Percentiles rank a stretch among this genome's conserved stretches.
phyloP scores from a whole-genome alignment of 2,329 filamentous ascomycete species.

The Aspergillus candidus region DNA sequence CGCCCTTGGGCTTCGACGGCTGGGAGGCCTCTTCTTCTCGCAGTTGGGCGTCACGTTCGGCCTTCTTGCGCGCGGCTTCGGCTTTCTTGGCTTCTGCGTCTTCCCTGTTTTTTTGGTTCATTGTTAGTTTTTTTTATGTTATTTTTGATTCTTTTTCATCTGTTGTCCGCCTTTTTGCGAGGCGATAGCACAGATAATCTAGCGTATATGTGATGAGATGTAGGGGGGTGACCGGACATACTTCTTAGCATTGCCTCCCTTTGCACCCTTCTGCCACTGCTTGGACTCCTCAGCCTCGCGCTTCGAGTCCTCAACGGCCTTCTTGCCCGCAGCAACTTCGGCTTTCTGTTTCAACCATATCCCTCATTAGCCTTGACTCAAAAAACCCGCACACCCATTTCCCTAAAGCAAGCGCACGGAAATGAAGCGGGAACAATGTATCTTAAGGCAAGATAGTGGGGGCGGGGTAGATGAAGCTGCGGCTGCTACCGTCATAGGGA shows the following conservation, averaged over 20 bases:
- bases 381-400: too few relatives aligned
- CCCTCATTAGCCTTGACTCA: not conserved
- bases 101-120: conserved; percentile 53
- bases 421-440: too few relatives aligned
- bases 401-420: too few relatives aligned
- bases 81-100: conserved; percentile 77
- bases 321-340: conserved; percentile 74
- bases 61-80: conserved; percentile 80
- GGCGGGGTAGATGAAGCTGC: conserved; percentile 16
- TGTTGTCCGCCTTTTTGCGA: not conserved
- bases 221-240: conserved; percentile 41
- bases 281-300: conserved; percentile 61
- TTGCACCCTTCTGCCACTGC: conserved; percentile 81
- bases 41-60: conserved; percentile 76
- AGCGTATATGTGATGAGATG: not conserved
- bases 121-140: not conserved
- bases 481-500: too few relatives aligned
- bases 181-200: not conserved
- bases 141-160: not conserved
- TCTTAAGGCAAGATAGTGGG: conserved; percentile 11
- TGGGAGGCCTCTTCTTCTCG: conserved; percentile 73
- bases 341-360: conserved; percentile 60
- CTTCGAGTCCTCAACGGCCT: conserved; percentile 62
- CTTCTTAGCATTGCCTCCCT: conserved; percentile 75
- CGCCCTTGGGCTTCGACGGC: conserved; percentile 54